Evolutionary conservation across 2,329 filamentous ascomycete genomes (phyloP).

Genomic region (Penicillium sp.): DNA sequence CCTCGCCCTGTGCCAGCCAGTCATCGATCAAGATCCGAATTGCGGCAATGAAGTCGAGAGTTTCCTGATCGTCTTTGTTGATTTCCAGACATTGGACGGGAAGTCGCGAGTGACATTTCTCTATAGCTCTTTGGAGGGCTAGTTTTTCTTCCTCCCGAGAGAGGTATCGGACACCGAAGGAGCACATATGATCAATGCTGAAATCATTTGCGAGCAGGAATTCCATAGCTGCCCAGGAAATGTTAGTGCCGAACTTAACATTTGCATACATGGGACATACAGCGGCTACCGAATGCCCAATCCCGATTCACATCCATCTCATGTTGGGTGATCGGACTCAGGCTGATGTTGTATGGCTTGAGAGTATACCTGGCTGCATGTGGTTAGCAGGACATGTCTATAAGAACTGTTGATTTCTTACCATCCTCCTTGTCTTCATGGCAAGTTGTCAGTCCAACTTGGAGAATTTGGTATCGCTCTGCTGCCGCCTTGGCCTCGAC

Average conservation of each 20-base stretch:
- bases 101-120: constrained; percentile 40
- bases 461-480: constrained; percentile 63
- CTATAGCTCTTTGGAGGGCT: constrained; percentile 47
- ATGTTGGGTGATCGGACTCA: constrained; percentile 56
- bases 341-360: constrained; percentile 63
- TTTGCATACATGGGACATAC: constrained; percentile 31
- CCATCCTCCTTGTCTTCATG: constrained; percentile 51
- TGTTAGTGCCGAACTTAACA: constrained; percentile 1
- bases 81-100: constrained; percentile 45
- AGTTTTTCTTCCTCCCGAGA: constrained; percentile 58
- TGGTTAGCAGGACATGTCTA: constrained; percentile 36
- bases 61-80: constrained; percentile 53
- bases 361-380: constrained; percentile 53
- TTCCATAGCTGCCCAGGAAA: constrained; percentile 49
- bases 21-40: constrained; percentile 47
- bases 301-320: constrained; percentile 60
- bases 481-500: constrained; percentile 60
- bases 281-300: constrained; percentile 57
- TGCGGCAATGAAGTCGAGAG: constrained; percentile 52
- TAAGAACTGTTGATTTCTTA: constrained; percentile 14
- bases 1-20: constrained; percentile 43
- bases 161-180: constrained; percentile 60
- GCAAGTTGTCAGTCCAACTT: constrained; percentile 67
- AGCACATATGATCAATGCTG: constrained; percentile 57
- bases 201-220: constrained; percentile 62